Evolutionary conservation across 2,329 filamentous ascomycete species (phyloP).

Genomic region (Keithomyces neogunnii): DNA sequence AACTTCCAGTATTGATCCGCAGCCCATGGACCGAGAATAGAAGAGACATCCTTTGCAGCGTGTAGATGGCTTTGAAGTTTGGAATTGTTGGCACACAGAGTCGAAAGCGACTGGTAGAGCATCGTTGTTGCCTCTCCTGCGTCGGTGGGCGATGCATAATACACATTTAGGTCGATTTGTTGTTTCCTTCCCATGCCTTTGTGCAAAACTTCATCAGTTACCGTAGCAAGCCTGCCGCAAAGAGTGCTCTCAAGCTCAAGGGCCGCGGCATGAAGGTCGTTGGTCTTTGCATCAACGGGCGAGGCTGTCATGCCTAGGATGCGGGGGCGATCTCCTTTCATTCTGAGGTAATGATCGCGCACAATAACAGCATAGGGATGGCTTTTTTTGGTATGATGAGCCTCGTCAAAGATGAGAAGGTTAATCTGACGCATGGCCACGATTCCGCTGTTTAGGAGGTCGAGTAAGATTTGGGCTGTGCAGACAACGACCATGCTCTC

Average conservation of each 20-base stretch:
- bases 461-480: slow-evolving; percentile 78
- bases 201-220: slow-evolving; percentile 29
- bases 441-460: slow-evolving; percentile 71
- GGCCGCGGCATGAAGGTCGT: slow-evolving; percentile 61
- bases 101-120: slow-evolving; percentile 51
- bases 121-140: slow-evolving; percentile 49
- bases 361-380: slow-evolving; percentile 88
- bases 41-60: slow-evolving; percentile 50
- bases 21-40: slow-evolving; percentile 73
- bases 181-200: slow-evolving; percentile 14
- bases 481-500: slow-evolving; percentile 82
- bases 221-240: slow-evolving; percentile 76
- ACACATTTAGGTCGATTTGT: slow-evolving; percentile 41
- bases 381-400: slow-evolving; percentile 90
- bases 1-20: slow-evolving; percentile 69
- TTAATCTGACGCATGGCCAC: slow-evolving; percentile 78
- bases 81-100: slow-evolving; percentile 28
- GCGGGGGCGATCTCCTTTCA: slow-evolving; percentile 50
- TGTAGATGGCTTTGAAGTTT: slow-evolving; percentile 49
- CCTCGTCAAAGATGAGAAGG: slow-evolving; percentile 89
- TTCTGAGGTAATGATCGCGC: slow-evolving; percentile 68
- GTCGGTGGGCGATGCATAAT: slow-evolving; percentile 34
- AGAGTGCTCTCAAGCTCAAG: slow-evolving; percentile 67
- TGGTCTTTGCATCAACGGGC: slow-evolving; percentile 71
- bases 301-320: slow-evolving; percentile 97